A percentile compares a stretch with the other conserved stretches of the same genome.
Evolutionary conservation across 169 alveolate species (phyloP).

Genomic region (Plasmodium gonderi): DNA sequence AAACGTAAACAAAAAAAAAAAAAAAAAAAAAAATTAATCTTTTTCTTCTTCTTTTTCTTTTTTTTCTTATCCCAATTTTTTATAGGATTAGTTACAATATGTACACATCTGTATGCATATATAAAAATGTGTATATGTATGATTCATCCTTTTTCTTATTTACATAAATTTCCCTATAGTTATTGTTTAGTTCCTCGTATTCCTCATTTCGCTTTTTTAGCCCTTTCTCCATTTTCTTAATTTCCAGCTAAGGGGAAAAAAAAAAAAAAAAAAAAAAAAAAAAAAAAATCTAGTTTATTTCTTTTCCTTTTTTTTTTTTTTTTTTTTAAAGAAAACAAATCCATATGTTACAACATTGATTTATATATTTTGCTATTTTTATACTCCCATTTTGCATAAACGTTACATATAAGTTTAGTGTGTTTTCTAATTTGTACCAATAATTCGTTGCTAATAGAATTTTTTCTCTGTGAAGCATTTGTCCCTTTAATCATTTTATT

Average conservation of each 20-base stretch:
- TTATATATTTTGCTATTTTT: not conserved
- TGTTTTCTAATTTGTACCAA: conserved; percentile 22
- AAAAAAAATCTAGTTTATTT: not conserved
- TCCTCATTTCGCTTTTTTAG: conserved; percentile 41
- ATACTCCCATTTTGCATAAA: not conserved
- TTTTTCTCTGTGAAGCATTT: conserved; percentile 11
- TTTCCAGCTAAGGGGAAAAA: conserved; percentile 24
- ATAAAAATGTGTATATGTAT: not conserved
- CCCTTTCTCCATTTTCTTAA: conserved; percentile 57
- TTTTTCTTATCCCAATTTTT: not conserved
- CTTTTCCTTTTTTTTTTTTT: not conserved
- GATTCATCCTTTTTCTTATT: not conserved
- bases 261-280: not conserved
- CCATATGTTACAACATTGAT: not conserved
- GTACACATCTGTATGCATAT: not conserved
- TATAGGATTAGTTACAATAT: not conserved
- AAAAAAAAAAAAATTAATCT: not conserved
- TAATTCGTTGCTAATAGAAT: conserved; percentile 13
- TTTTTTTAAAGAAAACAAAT: not conserved
- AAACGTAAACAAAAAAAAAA: not conserved
- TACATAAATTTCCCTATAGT: conserved; percentile 54
- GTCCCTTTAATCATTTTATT: conserved; percentile 31
- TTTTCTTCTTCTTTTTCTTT: not conserved
- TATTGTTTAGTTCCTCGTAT: conserved; percentile 43
- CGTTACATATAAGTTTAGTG: not conserved